Evolutionary conservation across 2,329 filamentous ascomycete species (phyloP).

Genomic region (Sclerotinia nivalis): DNA sequence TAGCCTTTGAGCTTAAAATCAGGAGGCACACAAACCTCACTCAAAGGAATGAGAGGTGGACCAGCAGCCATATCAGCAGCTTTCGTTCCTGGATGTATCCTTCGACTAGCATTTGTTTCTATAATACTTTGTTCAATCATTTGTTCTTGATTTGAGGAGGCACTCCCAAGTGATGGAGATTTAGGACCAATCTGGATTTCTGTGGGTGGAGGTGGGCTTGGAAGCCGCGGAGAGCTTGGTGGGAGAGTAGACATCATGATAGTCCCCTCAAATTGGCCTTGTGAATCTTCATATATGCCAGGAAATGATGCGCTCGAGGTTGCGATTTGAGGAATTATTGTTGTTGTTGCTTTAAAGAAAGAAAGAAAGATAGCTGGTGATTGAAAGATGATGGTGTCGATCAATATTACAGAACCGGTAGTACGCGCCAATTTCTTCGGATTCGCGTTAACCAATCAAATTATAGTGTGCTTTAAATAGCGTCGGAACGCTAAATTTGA

Average conservation of each 20-base stretch:
- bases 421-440: slow-evolving; percentile 23
- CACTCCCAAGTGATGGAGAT: slow-evolving; percentile 66
- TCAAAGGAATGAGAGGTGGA: slow-evolving; percentile 81
- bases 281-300: slow-evolving; percentile 16
- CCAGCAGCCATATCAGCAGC: slow-evolving; percentile 91
- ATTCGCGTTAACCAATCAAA: slow-evolving; percentile 21
- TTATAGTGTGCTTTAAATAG: not conserved
- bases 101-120: slow-evolving; percentile 74
- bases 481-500: slow-evolving; percentile 1
- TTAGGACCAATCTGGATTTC: slow-evolving; percentile 88
- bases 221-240: slow-evolving; percentile 85
- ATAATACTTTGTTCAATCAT: slow-evolving; percentile 59
- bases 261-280: slow-evolving; percentile 29
- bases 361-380: not conserved
- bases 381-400: slow-evolving; percentile 1
- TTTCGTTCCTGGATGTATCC: slow-evolving; percentile 90
- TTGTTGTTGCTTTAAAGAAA: not conserved
- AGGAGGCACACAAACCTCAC: slow-evolving; percentile 61
- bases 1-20: slow-evolving; percentile 17
- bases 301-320: slow-evolving; percentile 8
- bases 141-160: slow-evolving; percentile 60
- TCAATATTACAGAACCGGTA: slow-evolving; percentile 5
- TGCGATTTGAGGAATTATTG: slow-evolving; percentile 1
- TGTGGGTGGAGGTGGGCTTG: slow-evolving; percentile 89
- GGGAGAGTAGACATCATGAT: slow-evolving; percentile 53